Conservation (phyloP, 768 basidiomycete genomes). For the Leucocoprinus leucothites region DNA sequence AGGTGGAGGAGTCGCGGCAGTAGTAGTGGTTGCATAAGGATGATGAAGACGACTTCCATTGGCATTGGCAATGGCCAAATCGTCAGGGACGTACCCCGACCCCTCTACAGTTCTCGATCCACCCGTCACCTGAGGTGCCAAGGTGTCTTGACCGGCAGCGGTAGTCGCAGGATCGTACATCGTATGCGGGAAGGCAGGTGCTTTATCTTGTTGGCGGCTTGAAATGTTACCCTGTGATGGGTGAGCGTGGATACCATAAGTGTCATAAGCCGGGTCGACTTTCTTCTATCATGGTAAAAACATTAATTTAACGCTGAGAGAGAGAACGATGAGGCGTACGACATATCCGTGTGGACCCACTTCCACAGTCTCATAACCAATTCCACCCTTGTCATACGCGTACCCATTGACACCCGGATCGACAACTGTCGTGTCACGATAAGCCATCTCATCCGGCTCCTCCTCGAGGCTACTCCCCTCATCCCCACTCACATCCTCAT, state of each 20-base stretch:
- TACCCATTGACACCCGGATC: constrained; percentile 6
- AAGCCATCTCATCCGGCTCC: constrained; percentile 29
- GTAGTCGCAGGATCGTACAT: too few species aligned
- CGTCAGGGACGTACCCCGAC: too few species aligned
- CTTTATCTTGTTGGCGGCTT: too few species aligned
- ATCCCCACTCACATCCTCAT: constrained; percentile 74
- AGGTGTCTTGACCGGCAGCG: too few species aligned
- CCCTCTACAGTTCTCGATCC: too few species aligned
- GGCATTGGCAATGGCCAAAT: too few species aligned
- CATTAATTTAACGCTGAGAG: not conserved
- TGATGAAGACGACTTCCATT: too few species aligned
- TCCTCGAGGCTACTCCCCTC: constrained; percentile 34
- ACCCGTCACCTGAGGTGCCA: too few species aligned
- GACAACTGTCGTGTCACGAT: constrained; percentile 32
- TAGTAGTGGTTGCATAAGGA: too few species aligned
- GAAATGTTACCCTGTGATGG: too few species aligned
- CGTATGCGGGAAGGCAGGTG: too few species aligned
- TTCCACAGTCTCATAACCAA: not conserved
- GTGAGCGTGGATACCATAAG: not conserved
- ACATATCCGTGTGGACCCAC: constrained; percentile 8
- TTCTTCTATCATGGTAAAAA: constrained; percentile 20
- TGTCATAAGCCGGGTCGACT: not conserved
- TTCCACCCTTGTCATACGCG: not conserved
- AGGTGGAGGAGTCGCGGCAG: too few species aligned
- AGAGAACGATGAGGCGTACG: not conserved